Evolutionary conservation across 192 early-diverging fungal species (phyloP).

Genomic region (Coemansia sp.): DNA sequence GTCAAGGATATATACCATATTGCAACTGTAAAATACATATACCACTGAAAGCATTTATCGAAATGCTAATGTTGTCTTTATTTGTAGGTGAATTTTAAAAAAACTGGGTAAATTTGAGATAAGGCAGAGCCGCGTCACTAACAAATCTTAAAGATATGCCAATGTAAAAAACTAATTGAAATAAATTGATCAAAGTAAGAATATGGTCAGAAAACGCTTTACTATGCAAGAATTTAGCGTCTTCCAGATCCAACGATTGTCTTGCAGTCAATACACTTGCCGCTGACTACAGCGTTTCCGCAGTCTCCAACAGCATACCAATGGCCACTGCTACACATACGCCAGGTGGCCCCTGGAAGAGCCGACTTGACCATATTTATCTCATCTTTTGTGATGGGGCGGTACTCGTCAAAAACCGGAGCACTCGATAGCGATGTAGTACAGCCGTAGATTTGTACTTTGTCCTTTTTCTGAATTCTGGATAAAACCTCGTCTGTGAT

Average conservation of each 20-base stretch:
- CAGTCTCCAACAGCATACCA: conserved; percentile 42
- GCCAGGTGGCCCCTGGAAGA: conserved; percentile 22
- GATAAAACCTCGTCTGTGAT: not conserved
- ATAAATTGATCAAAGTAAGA: too few relatives aligned
- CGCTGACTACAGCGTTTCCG: conserved; percentile 11
- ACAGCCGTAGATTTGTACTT: not conserved
- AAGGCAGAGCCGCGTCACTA: not conserved
- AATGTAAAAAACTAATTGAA: too few relatives aligned
- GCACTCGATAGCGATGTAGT: not conserved
- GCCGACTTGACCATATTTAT: conserved; percentile 26
- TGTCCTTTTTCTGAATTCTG: not conserved
- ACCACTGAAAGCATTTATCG: not conserved
- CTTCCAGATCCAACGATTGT: not conserved
- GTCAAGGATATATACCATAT: too few relatives aligned
- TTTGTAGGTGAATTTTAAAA: not conserved
- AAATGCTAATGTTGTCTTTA: not conserved
- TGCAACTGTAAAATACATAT: too few relatives aligned
- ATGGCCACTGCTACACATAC: conserved; percentile 18
- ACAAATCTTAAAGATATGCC: too few relatives aligned
- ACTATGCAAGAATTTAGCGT: too few relatives aligned
- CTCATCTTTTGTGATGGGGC: conserved; percentile 19
- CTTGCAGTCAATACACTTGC: conserved; percentile 36
- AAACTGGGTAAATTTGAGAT: not conserved
- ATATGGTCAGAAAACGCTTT: too few relatives aligned
- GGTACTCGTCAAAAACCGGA: conserved; percentile 14